These are phyloP conservation scores for Yamadazyma ubonensis DNA, from an alignment of 805 yeast species.

Conservation along the genomic window DNA sequence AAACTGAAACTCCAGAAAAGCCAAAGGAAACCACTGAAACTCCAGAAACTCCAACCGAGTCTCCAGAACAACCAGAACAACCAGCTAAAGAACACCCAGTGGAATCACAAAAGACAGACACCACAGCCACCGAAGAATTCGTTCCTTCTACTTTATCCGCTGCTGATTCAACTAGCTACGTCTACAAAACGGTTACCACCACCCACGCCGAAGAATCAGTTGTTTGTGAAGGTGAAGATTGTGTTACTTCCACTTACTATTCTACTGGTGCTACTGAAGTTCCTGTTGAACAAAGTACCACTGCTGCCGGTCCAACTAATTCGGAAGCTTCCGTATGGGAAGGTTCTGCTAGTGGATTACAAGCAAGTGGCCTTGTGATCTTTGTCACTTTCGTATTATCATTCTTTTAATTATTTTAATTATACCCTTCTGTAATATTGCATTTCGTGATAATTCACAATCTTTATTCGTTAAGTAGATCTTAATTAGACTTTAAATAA, in stretches of 20 bases:
- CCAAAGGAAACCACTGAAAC: not conserved
- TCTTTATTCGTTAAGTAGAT: not conserved
- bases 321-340: slow-evolving; percentile 10
- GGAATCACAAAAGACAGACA: no score
- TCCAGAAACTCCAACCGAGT: slow-evolving; percentile 4
- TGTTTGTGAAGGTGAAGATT: slow-evolving; percentile 23
- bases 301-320: not conserved
- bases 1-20: not conserved
- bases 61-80: slow-evolving; percentile 6
- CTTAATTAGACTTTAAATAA: not conserved
- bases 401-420: not conserved
- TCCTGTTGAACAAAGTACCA: not conserved
- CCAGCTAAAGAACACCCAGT: slow-evolving; percentile 3
- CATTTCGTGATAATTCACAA: no score
- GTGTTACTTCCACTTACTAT: slow-evolving; percentile 20
- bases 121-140: not conserved
- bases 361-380: slow-evolving; percentile 1
- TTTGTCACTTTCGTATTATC: slow-evolving; percentile 6
- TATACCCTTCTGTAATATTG: not conserved
- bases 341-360: slow-evolving; percentile 10
- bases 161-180: slow-evolving; percentile 1
- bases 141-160: slow-evolving; percentile 5
- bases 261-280: slow-evolving; percentile 24
- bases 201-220: slow-evolving; percentile 9
- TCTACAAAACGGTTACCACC: slow-evolving; percentile 13